Conservation (phyloP, 1,284 basidiomycete species). For the Schizophyllum amplum region DNA sequence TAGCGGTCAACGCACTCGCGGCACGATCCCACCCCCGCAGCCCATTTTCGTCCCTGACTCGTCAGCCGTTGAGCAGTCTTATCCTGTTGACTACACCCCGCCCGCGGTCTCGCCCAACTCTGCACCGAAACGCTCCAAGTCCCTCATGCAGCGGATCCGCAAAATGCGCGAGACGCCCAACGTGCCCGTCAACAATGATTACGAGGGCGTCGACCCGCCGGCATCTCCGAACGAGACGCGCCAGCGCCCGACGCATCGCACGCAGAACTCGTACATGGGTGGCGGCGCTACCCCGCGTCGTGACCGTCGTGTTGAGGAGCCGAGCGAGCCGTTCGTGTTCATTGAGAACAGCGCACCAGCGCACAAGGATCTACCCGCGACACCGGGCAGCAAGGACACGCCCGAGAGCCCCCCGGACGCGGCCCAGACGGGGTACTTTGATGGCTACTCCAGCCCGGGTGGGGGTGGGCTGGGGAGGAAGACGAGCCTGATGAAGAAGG, state of each 20-base stretch:
- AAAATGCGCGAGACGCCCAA: slow-evolving; percentile 79
- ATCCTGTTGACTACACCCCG: background rate
- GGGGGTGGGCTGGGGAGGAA: slow-evolving; percentile 54
- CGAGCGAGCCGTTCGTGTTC: slow-evolving; percentile 52
- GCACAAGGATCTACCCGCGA: slow-evolving; percentile 61
- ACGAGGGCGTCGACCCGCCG: slow-evolving; percentile 22
- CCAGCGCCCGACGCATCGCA: slow-evolving; percentile 52
- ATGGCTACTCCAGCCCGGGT: slow-evolving; percentile 25
- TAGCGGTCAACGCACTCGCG: slow-evolving; percentile 30
- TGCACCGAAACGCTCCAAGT: slow-evolving; percentile 63
- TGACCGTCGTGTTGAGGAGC: slow-evolving; percentile 27
- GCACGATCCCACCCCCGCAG: slow-evolving; percentile 64
- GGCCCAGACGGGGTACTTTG: slow-evolving; percentile 41
- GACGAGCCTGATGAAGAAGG: slow-evolving; percentile 71
- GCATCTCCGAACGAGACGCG: slow-evolving; percentile 31
- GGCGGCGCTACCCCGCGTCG: slow-evolving; percentile 17
- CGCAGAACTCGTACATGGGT: slow-evolving; percentile 69
- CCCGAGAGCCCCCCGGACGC: slow-evolving; percentile 16
- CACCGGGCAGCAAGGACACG: slow-evolving; percentile 25
- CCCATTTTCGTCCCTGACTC: slow-evolving; percentile 66
- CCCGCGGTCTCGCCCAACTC: slow-evolving; percentile 25
- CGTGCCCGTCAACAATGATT: slow-evolving; percentile 58
- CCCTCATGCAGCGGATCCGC: slow-evolving; percentile 76
- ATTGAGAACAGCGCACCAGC: slow-evolving; percentile 37
- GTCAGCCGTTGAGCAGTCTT: slow-evolving; percentile 15